Conservation (phyloP, 768 basidiomycete genomes). For the Boletus sensibilis region DNA sequence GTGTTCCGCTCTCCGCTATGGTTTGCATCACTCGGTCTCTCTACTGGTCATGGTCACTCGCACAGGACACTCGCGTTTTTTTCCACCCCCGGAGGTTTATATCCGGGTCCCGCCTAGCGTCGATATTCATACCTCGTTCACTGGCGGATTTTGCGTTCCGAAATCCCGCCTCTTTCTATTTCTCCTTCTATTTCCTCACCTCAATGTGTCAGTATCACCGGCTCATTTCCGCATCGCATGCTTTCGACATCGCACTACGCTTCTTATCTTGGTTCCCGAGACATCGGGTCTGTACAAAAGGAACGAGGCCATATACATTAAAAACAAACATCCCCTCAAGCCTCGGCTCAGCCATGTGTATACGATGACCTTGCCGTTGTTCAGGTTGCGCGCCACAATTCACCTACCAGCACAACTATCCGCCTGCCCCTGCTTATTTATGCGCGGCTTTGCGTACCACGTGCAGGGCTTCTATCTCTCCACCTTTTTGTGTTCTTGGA, state of each 20-base stretch:
- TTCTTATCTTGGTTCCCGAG: conserved; percentile 34
- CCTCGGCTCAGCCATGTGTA: conserved; percentile 35
- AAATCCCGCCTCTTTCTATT: conserved; percentile 23
- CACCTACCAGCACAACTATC: conserved; percentile 21
- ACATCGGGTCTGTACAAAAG: conserved; percentile 39
- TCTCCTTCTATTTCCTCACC: conserved; percentile 27
- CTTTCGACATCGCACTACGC: conserved; percentile 42
- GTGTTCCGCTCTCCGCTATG: conserved; percentile 29
- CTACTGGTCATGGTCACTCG: conserved; percentile 39
- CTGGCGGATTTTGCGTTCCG: conserved; percentile 27
- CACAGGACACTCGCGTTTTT: conserved; percentile 35
- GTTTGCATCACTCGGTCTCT: conserved; percentile 31
- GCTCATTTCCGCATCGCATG: conserved; percentile 38
- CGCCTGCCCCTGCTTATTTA: conserved; percentile 33
- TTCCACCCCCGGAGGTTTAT: conserved; percentile 20
- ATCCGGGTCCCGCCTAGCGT: conserved; percentile 34
- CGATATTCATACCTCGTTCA: conserved; percentile 50
- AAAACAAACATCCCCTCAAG: conserved; percentile 25
- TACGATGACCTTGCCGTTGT: conserved; percentile 26
- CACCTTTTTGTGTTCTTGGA: conserved; percentile 40
- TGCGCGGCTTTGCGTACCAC: conserved; percentile 25
- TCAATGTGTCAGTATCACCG: conserved; percentile 46
- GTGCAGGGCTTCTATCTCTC: conserved; percentile 30
- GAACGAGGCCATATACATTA: conserved; percentile 33
- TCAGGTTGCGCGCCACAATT: conserved; percentile 26